Base-by-base conservation (phyloP, 768 basidiomycete genomes). In the Pholiota molesta region DNA sequence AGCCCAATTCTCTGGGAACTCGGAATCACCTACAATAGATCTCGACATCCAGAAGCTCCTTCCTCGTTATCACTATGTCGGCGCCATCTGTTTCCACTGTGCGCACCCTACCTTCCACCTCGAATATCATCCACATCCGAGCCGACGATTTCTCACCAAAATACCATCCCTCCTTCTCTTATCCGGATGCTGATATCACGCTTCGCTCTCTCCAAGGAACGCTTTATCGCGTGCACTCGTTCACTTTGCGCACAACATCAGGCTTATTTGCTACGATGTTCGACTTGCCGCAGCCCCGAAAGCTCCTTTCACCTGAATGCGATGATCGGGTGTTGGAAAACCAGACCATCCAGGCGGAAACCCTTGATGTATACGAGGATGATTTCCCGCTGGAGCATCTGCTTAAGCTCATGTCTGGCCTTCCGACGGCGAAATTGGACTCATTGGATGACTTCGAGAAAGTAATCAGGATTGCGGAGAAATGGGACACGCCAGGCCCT, bases 401-500 rank as follows among this genome's bases (percentile, higher is more conserved):
- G 1, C 78, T 90, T 2, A 81, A 79, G 65, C 82, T 89, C 71
- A 77, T 86, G 39, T 84, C 78, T 40, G 87, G 88, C 17, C 77
- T 87, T 11, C 74, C 81, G 0, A 77, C 86, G 13, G 77, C 79
- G 2, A 72, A 74, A 4, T 80, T 84, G 67, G 74, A 76, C 39
- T 81, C 83, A 3, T 83, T 82, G 64, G 84, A 86, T 63, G 72
- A 73, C 14, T 72, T 88, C 40, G 86, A 86, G 57, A 75, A 79
- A 9, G 77, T 91, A 5, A 72, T 91, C 29, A 78, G 75, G 44
- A 79, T 87, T 0, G 86, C 88, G 2, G 87, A 91, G 66, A 89
- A 88, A 68, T 91, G 90, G 81, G 88, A 89, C 52, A 85, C 87
- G 69, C 84, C 83, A 0, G 87, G 87, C 0, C 85, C 87, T 3